phyloP scores from a whole-genome alignment of 2,329 filamentous ascomycete species.

The Fusarium bactridioides region DNA sequence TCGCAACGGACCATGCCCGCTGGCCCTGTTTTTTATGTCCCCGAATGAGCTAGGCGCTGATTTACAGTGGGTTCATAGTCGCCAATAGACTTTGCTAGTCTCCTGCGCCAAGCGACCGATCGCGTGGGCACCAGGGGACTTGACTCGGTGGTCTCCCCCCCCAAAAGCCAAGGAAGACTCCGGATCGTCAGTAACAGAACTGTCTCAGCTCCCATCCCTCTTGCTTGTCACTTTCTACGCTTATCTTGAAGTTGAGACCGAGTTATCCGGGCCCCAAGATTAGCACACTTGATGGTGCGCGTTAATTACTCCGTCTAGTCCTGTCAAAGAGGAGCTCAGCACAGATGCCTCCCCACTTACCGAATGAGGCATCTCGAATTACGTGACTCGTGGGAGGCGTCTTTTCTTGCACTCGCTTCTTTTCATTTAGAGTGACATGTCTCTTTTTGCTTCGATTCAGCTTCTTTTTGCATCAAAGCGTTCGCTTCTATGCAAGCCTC shows the following conservation, averaged over 20 bases:
- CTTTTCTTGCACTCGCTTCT: not conserved
- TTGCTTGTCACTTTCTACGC: not conserved
- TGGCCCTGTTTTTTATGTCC: not conserved
- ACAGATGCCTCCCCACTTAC: conserved; percentile 1
- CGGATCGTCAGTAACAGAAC: not conserved
- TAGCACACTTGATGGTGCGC: not conserved
- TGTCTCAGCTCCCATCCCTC: not conserved
- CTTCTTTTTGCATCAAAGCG: not conserved
- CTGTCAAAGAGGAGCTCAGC: not conserved
- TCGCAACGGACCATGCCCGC: not conserved
- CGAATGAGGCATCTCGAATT: not conserved
- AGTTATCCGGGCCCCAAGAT: not conserved
- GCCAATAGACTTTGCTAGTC: conserved; percentile 17
- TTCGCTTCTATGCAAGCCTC: conserved; percentile 9
- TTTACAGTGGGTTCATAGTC: not conserved
- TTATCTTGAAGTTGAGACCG: not conserved
- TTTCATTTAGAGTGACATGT: not conserved
- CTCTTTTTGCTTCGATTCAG: not conserved
- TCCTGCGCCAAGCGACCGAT: conserved; percentile 6
- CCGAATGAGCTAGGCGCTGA: not conserved
- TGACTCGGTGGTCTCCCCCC: conserved; percentile 14
- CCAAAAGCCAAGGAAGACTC: not conserved
- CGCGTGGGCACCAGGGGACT: conserved; percentile 11
- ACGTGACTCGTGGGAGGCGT: not conserved
- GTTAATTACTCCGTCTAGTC: not conserved